Evolutionary conservation across 148 eudicot species (phyloP), one percentile per base, ranked within the genome.

Genomic region (Oxyria digyna): DNA sequence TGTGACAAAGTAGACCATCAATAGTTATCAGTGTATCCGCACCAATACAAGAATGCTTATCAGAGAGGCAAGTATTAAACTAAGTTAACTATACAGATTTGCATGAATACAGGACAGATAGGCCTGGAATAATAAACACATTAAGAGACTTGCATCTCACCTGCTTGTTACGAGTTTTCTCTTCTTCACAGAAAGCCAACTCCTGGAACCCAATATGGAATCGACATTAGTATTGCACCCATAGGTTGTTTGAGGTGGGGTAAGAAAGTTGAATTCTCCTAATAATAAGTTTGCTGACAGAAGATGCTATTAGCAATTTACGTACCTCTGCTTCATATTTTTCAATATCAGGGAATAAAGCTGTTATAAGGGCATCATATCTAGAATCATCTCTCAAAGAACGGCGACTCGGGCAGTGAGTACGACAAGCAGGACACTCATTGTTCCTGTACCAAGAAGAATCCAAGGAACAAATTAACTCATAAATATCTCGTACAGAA

Each of bases 391-490:
- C 96, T 75, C 96, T 80, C 72, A 89, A 71, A 62, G 96, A 89
- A 66, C 96, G 84, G 29, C 96, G 91, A 79, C 96, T 89, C 32
- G 96, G 89, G 82, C 96, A 89, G 72, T 89, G 96, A 20, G 85
- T 87, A 63, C 91, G 91, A 74, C 96, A 89, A 75, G 96, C 89
- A 38, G 96, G 96, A 67, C 96, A 89, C 69, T 89, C 96, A 62
- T 89, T 89, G 69, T 89, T 89, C 76, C 96, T 89, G 85, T 40
- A 32, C 26, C 27, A 54, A 35, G 62, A 54, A 35, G 62, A 26
- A 66, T 66, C 17, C 32, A n/a, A 14, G 12, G 17, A 35, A 24
- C 3, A 66, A 23, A 37, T n/a, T 14, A 35, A 63, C 21, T 46
- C 9, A 32, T 3, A 63, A n/a, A 18, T 31, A 59, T 42, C 55